Evolutionary conservation across 2,329 filamentous ascomycete genomes (phyloP).

Genomic region (Epichloe sp.): DNA sequence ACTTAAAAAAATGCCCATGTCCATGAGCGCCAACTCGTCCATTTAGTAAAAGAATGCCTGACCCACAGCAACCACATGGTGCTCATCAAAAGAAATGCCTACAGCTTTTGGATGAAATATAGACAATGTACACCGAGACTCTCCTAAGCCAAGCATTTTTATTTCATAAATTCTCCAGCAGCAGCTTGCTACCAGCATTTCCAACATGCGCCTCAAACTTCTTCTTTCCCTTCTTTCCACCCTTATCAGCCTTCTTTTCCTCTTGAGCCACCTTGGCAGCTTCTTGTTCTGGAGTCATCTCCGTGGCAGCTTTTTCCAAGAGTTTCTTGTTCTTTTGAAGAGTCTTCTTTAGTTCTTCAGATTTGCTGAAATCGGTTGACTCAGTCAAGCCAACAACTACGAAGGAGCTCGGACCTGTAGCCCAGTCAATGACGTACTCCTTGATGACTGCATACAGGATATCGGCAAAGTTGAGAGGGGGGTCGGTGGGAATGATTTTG

Average conservation of each 20-base stretch:
- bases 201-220: conserved; percentile 35
- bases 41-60: background rate
- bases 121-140: background rate
- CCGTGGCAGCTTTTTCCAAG: conserved; percentile 53
- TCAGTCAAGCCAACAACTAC: conserved; percentile 74
- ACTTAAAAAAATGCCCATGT: background rate
- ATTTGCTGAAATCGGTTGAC: conserved; percentile 54
- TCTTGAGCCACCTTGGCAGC: conserved; percentile 36
- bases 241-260: conserved; percentile 29
- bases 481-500: conserved; percentile 56
- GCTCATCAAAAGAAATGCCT: background rate
- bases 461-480: conserved; percentile 67
- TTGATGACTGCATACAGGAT: conserved; percentile 73
- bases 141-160: conserved; percentile 6
- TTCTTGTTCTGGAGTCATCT: conserved; percentile 42
- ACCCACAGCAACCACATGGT: background rate
- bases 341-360: conserved; percentile 51
- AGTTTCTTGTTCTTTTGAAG: conserved; percentile 62
- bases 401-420: conserved; percentile 73
- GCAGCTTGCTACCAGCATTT: conserved; percentile 48
- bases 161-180: conserved; percentile 43
- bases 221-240: conserved; percentile 28
- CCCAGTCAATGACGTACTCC: conserved; percentile 66
- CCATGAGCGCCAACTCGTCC: conserved; percentile 1
- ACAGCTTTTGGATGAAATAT: background rate